Conservation (phyloP, 257 asterid genomes). For the Solanum peruvianum region DNA sequence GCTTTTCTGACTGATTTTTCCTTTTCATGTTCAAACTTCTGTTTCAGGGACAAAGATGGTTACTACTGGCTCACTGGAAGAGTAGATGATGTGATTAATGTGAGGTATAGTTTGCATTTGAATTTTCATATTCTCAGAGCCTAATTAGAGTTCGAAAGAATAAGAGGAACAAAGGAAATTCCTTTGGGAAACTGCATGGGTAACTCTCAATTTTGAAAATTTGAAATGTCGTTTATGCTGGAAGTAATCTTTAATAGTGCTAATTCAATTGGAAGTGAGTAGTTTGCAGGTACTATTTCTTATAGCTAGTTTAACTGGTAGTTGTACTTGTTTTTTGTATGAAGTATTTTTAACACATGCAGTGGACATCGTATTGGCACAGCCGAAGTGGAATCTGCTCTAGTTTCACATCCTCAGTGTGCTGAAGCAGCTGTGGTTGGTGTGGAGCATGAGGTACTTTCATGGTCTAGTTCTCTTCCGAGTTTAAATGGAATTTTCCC, state of each 20-base stretch:
- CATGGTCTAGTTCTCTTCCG: background rate
- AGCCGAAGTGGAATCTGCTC: conserved; percentile 98
- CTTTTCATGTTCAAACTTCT: background rate
- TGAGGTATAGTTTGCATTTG: conserved; percentile 43
- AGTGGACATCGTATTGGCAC: conserved; percentile 99
- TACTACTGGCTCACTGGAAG: conserved; percentile 99
- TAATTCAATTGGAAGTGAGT: background rate
- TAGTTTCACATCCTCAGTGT: conserved; percentile 90
- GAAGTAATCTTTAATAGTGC: background rate
- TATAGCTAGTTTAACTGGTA: background rate
- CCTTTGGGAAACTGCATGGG: background rate
- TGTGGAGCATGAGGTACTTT: conserved; percentile 86
- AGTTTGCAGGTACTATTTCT: background rate
- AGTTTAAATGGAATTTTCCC: background rate
- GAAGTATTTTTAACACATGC: background rate
- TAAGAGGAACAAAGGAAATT: background rate
- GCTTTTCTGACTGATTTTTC: background rate
- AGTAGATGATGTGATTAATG: conserved; percentile 96
- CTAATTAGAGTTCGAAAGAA: background rate
- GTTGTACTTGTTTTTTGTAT: background rate
- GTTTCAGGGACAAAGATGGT: conserved; percentile 85
- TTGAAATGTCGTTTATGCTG: background rate
- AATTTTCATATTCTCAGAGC: conserved; percentile 1
- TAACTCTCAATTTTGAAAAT: background rate
- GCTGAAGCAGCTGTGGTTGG: conserved; percentile 99